A percentile compares a stretch with the other conserved stretches of the same genome.
phyloP scores from a whole-genome alignment of 2,329 filamentous ascomycete genomes.

The Daldinia sp. region DNA sequence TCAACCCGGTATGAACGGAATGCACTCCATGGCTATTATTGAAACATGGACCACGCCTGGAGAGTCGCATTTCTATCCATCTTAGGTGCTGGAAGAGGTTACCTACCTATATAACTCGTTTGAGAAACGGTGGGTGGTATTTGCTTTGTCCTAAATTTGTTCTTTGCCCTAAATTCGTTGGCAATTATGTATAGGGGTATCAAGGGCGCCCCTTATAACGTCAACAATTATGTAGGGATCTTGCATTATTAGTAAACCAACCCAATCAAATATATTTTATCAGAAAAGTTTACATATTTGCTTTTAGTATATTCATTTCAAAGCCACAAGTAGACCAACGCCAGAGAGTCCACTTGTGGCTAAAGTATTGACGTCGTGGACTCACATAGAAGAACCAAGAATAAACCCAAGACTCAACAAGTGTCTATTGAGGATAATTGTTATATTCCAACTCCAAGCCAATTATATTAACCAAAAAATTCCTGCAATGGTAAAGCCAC shows the following conservation, averaged over 20 bases:
- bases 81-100: neutral
- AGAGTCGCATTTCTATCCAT: neutral
- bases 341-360: constrained; percentile 24
- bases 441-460: neutral
- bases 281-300: neutral
- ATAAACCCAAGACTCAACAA: neutral
- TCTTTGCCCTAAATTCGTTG: neutral
- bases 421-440: neutral
- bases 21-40: neutral
- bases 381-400: neutral
- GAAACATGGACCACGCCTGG: neutral
- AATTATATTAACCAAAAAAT: constrained; percentile 18
- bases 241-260: neutral
- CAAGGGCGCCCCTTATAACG: neutral
- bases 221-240: too few relatives aligned
- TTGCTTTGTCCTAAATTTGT: too few relatives aligned
- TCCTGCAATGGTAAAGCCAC: constrained; percentile 50
- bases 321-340: constrained; percentile 12
- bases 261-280: neutral
- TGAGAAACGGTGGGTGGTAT: neutral
- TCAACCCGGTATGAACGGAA: neutral
- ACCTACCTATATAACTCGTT: too few relatives aligned
- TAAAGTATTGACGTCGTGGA: constrained; percentile 40
- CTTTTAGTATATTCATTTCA: constrained; percentile 12
- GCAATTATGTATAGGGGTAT: neutral